Conservation (phyloP, 129 eudicot genomes). For the Artemisia tridentata region DNA sequence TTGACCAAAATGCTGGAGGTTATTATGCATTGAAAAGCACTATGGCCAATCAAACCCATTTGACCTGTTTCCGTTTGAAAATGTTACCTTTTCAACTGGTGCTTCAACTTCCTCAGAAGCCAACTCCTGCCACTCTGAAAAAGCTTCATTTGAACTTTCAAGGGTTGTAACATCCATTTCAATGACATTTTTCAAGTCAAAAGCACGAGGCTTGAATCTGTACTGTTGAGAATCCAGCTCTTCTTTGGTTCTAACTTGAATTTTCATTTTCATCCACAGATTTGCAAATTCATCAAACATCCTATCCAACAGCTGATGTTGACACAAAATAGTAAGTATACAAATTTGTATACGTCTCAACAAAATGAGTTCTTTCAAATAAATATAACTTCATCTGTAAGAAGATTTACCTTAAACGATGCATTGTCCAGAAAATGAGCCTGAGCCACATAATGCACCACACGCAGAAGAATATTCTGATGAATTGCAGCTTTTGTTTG, state of each 20-base stretch:
- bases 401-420: conserved; percentile 52
- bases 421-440: conserved; percentile 51
- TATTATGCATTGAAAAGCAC: too few relatives aligned
- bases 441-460: conserved; percentile 51
- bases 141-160: conserved; percentile 50
- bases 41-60: too few relatives aligned
- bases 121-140: conserved; percentile 81
- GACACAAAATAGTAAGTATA: conserved; percentile 11
- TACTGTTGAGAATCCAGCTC: conserved; percentile 57
- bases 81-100: conserved; percentile 47
- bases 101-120: conserved; percentile 61
- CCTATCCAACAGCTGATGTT: conserved; percentile 53
- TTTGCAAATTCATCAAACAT: conserved; percentile 63
- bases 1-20: too few relatives aligned
- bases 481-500: conserved; percentile 51
- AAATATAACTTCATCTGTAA: neutral
- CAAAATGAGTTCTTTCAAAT: neutral
- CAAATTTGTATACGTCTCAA: neutral
- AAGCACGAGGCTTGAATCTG: conserved; percentile 73
- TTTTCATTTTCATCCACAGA: conserved; percentile 66
- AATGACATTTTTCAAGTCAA: conserved; percentile 61
- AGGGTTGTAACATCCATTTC: conserved; percentile 60
- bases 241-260: conserved; percentile 46
- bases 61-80: too few relatives aligned
- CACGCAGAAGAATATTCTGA: conserved; percentile 52